Conservation (phyloP, 2,329 filamentous ascomycete species). For the Zymoseptoria brevis region DNA sequence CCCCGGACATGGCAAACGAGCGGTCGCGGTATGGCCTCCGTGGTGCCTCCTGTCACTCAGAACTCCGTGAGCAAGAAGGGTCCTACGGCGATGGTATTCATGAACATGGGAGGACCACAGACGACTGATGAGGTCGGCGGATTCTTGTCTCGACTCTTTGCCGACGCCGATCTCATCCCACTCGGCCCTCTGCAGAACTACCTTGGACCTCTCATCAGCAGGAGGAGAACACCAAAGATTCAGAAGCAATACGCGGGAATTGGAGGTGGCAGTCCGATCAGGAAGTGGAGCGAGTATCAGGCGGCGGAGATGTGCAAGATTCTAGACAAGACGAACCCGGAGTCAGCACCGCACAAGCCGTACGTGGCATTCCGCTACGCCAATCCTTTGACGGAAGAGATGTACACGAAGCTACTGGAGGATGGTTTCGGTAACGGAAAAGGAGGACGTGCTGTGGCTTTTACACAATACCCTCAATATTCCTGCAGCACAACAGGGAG, state of each 20-base stretch:
- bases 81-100: conserved; percentile 94
- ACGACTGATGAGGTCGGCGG: conserved; percentile 80
- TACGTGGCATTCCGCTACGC: conserved; percentile 98
- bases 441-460: conserved; percentile 89
- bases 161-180: conserved; percentile 92
- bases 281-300: conserved; percentile 96
- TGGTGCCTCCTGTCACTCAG: conserved; percentile 71
- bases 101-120: conserved; percentile 97
- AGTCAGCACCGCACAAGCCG: conserved; percentile 92
- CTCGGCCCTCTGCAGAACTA: conserved; percentile 86
- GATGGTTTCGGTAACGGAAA: conserved; percentile 87
- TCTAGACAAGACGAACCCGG: conserved; percentile 79
- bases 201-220: conserved; percentile 78
- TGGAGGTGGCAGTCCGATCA: conserved; percentile 93
- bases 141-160: conserved; percentile 87
- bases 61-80: conserved; percentile 63
- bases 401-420: conserved; percentile 72
- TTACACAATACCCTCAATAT: conserved; percentile 98
- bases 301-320: conserved; percentile 95
- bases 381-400: conserved; percentile 84
- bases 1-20: conserved; percentile 22
- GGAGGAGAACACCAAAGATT: conserved; percentile 87
- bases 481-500: conserved; percentile 96
- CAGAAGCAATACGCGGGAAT: conserved; percentile 92
- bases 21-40: conserved; percentile 44